These are phyloP conservation scores for Aspergillus hancockii DNA, from an alignment of 495 filamentous ascomycete genomes.

Conservation along the genomic window DNA sequence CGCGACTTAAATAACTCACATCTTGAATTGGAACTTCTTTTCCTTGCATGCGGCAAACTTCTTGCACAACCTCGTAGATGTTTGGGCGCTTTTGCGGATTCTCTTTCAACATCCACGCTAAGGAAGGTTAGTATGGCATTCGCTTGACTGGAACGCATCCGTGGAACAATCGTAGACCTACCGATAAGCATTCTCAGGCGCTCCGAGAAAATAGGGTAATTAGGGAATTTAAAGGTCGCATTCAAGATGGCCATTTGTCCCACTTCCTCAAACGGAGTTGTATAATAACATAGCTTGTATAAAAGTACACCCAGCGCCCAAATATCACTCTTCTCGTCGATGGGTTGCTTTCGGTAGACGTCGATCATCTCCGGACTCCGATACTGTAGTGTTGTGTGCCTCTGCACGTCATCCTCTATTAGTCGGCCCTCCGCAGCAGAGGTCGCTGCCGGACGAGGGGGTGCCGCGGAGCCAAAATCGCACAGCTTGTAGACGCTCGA, in stretches of 20 bases:
- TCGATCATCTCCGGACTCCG: slow-evolving; percentile 98
- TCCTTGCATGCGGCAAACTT: slow-evolving; percentile 86
- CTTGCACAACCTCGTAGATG: slow-evolving; percentile 87
- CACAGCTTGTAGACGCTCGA: slow-evolving; percentile 85
- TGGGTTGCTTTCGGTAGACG: slow-evolving; percentile 92
- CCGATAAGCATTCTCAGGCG: slow-evolving; percentile 88
- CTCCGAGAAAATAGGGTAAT: slow-evolving; percentile 86
- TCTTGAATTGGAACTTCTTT: slow-evolving; percentile 89
- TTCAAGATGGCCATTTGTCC: slow-evolving; percentile 98
- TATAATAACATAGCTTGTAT: slow-evolving; percentile 99
- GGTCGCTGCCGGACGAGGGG: slow-evolving; percentile 79
- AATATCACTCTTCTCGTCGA: slow-evolving; percentile 98
- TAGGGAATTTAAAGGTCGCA: slow-evolving; percentile 89
- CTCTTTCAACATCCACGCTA: slow-evolving; percentile 89
- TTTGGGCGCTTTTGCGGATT: slow-evolving; percentile 80
- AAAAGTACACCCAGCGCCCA: slow-evolving; percentile 95
- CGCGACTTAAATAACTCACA: slow-evolving; percentile 54
- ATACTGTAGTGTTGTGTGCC: slow-evolving; percentile 96
- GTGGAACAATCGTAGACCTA: slow-evolving; percentile 43
- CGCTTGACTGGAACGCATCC: neutral
- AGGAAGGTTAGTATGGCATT: slow-evolving; percentile 12
- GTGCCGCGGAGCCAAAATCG: slow-evolving; percentile 93
- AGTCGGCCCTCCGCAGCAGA: slow-evolving; percentile 82
- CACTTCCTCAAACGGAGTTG: slow-evolving; percentile 96
- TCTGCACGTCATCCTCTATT: slow-evolving; percentile 96